Conservation (phyloP, 2,329 filamentous ascomycete species). For the Aureobasidium sp. region DNA sequence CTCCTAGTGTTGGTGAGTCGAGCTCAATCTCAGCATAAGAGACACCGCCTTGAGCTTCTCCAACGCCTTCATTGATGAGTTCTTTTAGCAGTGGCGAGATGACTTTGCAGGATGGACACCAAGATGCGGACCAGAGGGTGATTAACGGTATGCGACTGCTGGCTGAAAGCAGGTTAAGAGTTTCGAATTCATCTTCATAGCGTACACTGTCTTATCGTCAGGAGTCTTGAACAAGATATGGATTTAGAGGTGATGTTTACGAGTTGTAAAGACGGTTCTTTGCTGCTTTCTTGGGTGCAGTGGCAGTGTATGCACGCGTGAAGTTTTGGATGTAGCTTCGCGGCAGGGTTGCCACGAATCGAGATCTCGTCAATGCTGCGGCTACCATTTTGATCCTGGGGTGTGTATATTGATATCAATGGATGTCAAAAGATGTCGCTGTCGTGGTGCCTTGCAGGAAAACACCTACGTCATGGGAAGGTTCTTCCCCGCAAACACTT, state of each 20-base stretch:
- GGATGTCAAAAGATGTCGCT: neutral
- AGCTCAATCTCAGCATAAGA: slow-evolving; percentile 44
- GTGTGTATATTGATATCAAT: neutral
- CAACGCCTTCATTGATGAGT: slow-evolving; percentile 39
- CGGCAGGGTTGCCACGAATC: neutral
- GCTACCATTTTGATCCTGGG: neutral
- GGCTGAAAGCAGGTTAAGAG: slow-evolving; percentile 41
- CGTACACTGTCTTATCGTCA: slow-evolving; percentile 31
- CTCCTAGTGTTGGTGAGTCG: slow-evolving; percentile 39
- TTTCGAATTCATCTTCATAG: slow-evolving; percentile 41
- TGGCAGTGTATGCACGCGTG: slow-evolving; percentile 16
- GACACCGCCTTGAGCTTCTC: slow-evolving; percentile 39
- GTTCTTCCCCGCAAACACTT: neutral
- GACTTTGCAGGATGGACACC: slow-evolving; percentile 39
- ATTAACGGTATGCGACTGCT: slow-evolving; percentile 39
- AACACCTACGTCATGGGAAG: neutral
- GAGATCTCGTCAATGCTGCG: neutral
- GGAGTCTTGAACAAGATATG: neutral
- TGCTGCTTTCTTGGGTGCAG: slow-evolving; percentile 14
- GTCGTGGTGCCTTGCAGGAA: neutral
- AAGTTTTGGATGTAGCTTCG: slow-evolving; percentile 1
- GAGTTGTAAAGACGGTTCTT: slow-evolving; percentile 19
- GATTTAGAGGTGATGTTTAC: neutral
- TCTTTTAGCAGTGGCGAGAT: slow-evolving; percentile 37
- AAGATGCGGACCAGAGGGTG: slow-evolving; percentile 45